Conservation (phyloP, 768 basidiomycete species). For the Phaffia australis region DNA sequence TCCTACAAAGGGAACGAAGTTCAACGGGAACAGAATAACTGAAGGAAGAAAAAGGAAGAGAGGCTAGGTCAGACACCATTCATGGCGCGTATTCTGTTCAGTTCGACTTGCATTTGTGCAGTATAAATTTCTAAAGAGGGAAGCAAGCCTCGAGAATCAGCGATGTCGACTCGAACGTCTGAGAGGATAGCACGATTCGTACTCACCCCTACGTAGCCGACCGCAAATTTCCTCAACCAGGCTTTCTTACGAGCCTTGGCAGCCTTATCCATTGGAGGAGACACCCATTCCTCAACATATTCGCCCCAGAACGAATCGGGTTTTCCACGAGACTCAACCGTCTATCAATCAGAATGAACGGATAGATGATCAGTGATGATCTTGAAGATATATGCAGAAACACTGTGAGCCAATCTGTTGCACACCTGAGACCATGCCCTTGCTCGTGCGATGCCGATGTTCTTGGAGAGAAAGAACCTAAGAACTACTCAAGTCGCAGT, state of each 20-base stretch:
- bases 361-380: no score
- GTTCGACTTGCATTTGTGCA: constrained; percentile 43
- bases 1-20: constrained; percentile 61
- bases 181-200: no score
- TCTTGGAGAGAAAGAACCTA: constrained; percentile 69
- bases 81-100: background rate
- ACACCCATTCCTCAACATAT: constrained; percentile 52
- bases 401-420: no score
- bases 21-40: constrained; percentile 50
- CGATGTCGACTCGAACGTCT: no score
- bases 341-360: constrained; percentile 42
- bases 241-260: constrained; percentile 1
- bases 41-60: constrained; percentile 37
- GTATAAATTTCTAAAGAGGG: constrained; percentile 34
- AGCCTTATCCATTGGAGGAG: constrained; percentile 34
- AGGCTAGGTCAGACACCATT: background rate
- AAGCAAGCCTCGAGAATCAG: no score
- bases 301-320: constrained; percentile 71
- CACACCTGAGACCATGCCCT: constrained; percentile 43
- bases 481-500: constrained; percentile 62
- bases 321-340: constrained; percentile 71
- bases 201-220: constrained; percentile 38
- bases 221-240: constrained; percentile 38
- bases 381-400: no score
- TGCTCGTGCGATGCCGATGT: constrained; percentile 66